Conservation (phyloP, 345 rosid genomes). For the Citrus australasica region DNA sequence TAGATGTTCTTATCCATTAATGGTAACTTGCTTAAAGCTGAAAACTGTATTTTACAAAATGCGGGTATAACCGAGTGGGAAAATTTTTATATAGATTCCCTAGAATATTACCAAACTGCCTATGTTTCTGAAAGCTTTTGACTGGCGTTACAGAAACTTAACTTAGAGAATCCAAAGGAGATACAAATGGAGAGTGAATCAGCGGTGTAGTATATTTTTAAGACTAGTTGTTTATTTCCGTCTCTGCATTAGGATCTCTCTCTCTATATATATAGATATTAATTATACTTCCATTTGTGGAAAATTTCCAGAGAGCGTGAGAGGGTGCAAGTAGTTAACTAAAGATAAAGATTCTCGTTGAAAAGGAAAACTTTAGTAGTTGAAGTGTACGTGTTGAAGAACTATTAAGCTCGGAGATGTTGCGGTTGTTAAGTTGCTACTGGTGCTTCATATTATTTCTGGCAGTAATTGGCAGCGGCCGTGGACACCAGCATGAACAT, state of each 20-base stretch:
- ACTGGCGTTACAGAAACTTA: neutral
- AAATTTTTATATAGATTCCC: too few relatives aligned
- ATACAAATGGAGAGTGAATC: neutral
- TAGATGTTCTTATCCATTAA: too few relatives aligned
- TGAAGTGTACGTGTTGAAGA: too few relatives aligned
- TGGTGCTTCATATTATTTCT: neutral
- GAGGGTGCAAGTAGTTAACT: too few relatives aligned
- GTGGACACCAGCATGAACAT: neutral
- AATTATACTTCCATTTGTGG: neutral
- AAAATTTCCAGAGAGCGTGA: too few relatives aligned
- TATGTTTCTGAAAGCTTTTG: neutral
- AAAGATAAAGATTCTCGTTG: neutral
- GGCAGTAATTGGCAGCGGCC: slow-evolving; percentile 11
- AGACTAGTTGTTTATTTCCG: neutral
- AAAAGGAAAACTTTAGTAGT: too few relatives aligned
- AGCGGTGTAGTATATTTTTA: neutral
- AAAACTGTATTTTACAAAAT: too few relatives aligned
- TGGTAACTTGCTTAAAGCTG: too few relatives aligned
- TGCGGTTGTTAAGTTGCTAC: neutral
- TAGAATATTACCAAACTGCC: neutral
- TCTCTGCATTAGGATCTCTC: neutral
- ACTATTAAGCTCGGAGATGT: neutral
- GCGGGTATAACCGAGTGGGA: too few relatives aligned
- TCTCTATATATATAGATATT: too few relatives aligned
- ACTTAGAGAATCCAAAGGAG: neutral